phyloP scores from a whole-genome alignment of 116 monocot genomes.

The Phalaenopsis hybrid region DNA sequence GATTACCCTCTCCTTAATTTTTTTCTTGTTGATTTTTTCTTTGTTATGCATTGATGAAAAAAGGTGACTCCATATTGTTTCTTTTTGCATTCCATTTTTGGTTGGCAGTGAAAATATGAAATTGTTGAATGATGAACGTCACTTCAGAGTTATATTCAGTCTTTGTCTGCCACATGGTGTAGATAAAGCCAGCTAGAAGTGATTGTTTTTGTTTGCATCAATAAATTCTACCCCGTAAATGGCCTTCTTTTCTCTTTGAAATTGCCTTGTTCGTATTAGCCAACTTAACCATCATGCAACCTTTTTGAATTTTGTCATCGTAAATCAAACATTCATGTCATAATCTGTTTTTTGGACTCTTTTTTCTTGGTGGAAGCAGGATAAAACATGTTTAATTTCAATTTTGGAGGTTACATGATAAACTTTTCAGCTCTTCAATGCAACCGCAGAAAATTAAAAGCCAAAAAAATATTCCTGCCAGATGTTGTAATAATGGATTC shows the following conservation, averaged over 20 bases:
- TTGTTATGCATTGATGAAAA: background rate
- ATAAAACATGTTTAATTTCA: constrained; percentile 8
- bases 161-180: background rate
- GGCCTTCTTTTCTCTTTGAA: background rate
- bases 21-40: background rate
- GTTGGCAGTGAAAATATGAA: background rate
- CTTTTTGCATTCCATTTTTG: background rate
- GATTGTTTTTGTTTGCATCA: constrained; percentile 1
- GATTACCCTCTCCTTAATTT: background rate
- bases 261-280: constrained; percentile 6
- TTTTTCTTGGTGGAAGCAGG: constrained; percentile 25
- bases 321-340: constrained; percentile 5
- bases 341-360: constrained; percentile 13
- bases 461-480: background rate
- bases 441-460: background rate
- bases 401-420: background rate
- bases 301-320: background rate
- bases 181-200: background rate
- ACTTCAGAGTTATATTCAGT: background rate
- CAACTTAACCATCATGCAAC: constrained; percentile 2
- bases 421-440: background rate
- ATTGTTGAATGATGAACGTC: background rate
- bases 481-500: background rate
- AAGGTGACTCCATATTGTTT: background rate
- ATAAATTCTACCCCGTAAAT: constrained; percentile 5